Conservation (phyloP, 2,329 filamentous ascomycete genomes). For the Leptographium procerum region DNA sequence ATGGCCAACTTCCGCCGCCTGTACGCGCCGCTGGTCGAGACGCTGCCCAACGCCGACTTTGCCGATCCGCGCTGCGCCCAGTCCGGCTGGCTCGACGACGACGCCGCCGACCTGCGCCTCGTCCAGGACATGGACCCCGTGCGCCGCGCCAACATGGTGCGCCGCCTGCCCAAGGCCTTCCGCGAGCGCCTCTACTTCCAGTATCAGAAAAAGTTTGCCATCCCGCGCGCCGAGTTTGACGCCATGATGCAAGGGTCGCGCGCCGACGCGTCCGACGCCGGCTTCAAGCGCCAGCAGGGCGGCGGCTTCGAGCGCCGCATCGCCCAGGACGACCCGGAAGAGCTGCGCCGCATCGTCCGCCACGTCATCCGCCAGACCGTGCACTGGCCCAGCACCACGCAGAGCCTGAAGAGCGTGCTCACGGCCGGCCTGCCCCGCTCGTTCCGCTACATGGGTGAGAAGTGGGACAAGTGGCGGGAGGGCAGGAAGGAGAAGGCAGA, state of each 20-base stretch:
- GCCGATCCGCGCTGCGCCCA: slow-evolving; percentile 49
- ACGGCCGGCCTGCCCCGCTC: slow-evolving; percentile 64
- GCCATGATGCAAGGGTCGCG: slow-evolving; percentile 69
- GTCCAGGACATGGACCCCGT: slow-evolving; percentile 87
- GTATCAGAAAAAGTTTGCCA: slow-evolving; percentile 82
- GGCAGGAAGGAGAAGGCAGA: slow-evolving; percentile 8
- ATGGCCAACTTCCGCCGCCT: slow-evolving; percentile 82
- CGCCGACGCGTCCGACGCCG: slow-evolving; percentile 48
- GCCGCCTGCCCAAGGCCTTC: slow-evolving; percentile 77
- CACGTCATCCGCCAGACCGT: slow-evolving; percentile 78
- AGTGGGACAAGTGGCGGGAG: slow-evolving; percentile 55
- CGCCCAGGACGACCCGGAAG: slow-evolving; percentile 52
- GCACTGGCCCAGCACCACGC: slow-evolving; percentile 79
- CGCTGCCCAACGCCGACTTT: slow-evolving; percentile 79
- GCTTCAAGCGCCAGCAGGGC: slow-evolving; percentile 63
- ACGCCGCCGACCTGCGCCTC: slow-evolving; percentile 55
- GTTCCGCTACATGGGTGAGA: slow-evolving; percentile 71
- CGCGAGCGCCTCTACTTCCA: slow-evolving; percentile 85
- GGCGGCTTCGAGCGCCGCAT: slow-evolving; percentile 82
- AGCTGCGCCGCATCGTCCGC: slow-evolving; percentile 60
- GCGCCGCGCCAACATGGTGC: slow-evolving; percentile 91
- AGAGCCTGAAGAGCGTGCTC: slow-evolving; percentile 73
- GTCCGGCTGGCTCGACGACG: slow-evolving; percentile 52
- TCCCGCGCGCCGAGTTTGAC: slow-evolving; percentile 74
- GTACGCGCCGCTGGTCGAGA: slow-evolving; percentile 81